Conservation (phyloP, 495 filamentous ascomycete species). For the Parmelia sp. region DNA sequence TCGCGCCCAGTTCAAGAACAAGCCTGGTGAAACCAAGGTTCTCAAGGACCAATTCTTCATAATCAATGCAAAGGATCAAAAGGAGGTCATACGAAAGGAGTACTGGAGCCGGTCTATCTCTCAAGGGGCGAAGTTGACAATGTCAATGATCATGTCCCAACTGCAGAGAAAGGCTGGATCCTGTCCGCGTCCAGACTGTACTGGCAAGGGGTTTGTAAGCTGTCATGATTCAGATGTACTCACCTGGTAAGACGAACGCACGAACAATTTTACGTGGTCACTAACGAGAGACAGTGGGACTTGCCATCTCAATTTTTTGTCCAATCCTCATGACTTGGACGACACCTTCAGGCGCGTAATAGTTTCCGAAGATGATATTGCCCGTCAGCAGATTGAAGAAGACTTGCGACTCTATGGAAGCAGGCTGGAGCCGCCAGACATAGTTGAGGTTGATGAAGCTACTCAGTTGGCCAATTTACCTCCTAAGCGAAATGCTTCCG, state of each 20-base stretch:
- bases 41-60: constrained; percentile 24
- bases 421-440: constrained; percentile 18
- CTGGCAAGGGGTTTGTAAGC: background rate
- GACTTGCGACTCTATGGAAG: constrained; percentile 20
- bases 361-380: constrained; percentile 13
- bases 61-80: constrained; percentile 10
- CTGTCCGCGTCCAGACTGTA: constrained; percentile 24
- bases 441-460: constrained; percentile 2
- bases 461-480: background rate
- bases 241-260: constrained; percentile 5
- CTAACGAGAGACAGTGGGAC: constrained; percentile 6
- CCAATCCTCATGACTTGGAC: background rate
- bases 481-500: constrained; percentile 1
- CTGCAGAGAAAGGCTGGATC: constrained; percentile 14
- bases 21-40: constrained; percentile 22
- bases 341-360: background rate
- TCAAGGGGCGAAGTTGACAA: constrained; percentile 19
- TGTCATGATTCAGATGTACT: background rate
- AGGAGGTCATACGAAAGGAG: constrained; percentile 14
- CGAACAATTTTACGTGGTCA: background rate
- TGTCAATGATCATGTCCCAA: constrained; percentile 27
- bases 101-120: constrained; percentile 23
- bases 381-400: constrained; percentile 15
- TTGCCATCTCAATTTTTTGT: constrained; percentile 20
- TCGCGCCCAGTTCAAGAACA: constrained; percentile 22